Conservation (phyloP, 2,329 filamentous ascomycete genomes). For the Metarhizium guizhouense region DNA sequence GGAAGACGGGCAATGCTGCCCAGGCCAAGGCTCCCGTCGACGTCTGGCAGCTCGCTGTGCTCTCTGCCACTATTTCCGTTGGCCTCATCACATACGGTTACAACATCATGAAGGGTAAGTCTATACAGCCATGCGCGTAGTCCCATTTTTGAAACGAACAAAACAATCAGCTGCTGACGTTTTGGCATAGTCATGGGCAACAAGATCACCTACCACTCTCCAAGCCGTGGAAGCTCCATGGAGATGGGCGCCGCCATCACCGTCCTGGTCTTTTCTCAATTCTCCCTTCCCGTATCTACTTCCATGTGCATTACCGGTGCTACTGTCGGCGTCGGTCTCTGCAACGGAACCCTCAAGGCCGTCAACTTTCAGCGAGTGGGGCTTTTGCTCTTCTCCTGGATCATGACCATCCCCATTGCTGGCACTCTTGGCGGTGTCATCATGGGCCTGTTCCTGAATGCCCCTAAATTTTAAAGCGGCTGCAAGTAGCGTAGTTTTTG, state of each 20-base stretch:
- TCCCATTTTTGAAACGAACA: not conserved
- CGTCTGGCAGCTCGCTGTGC: slow-evolving; percentile 69
- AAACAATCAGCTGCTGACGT: not conserved
- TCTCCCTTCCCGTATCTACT: slow-evolving; percentile 65
- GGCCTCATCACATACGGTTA: slow-evolving; percentile 69
- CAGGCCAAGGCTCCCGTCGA: slow-evolving; percentile 57
- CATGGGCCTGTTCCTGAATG: slow-evolving; percentile 31
- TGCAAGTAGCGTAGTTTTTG: not conserved
- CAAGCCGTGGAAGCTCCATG: slow-evolving; percentile 56
- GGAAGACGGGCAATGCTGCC: slow-evolving; percentile 53
- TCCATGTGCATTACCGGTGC: slow-evolving; percentile 68
- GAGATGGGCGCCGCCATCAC: slow-evolving; percentile 73
- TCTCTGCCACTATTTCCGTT: slow-evolving; percentile 52
- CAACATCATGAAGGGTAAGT: slow-evolving; percentile 71
- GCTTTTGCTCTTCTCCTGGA: slow-evolving; percentile 56
- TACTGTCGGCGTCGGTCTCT: slow-evolving; percentile 68
- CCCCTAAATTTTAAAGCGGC: slow-evolving; percentile 22
- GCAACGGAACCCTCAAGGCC: slow-evolving; percentile 61
- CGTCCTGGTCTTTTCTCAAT: slow-evolving; percentile 67
- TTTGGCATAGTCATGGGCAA: slow-evolving; percentile 63
- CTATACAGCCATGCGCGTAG: not conserved
- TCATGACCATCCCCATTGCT: slow-evolving; percentile 35
- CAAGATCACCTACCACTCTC: slow-evolving; percentile 64
- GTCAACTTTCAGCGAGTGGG: slow-evolving; percentile 69
- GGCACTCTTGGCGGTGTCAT: slow-evolving; percentile 30